Conservation (phyloP, 208 protist genomes). For the Leishmania tropica region DNA sequence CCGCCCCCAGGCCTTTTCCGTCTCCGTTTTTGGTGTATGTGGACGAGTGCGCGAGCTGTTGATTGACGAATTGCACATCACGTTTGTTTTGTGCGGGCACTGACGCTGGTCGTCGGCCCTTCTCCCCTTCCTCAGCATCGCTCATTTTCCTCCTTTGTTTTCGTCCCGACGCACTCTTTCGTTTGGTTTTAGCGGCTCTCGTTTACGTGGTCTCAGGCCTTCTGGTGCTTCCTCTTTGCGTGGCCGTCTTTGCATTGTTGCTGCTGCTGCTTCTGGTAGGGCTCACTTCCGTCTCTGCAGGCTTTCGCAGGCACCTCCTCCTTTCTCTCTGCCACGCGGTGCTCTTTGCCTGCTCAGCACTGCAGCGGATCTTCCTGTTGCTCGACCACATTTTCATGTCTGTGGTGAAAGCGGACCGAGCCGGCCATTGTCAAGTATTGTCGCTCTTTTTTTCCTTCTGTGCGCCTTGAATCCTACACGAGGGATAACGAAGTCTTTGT, state of each 20-base stretch:
- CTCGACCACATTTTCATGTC: neutral
- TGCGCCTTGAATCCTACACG: neutral
- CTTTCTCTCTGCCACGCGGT: neutral
- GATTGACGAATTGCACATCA: no score
- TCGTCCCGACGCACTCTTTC: neutral
- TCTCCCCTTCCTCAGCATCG: no score
- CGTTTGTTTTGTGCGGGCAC: no score
- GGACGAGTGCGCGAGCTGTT: no score
- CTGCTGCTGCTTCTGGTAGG: neutral
- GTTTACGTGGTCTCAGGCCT: neutral
- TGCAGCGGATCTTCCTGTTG: neutral
- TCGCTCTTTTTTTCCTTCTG: neutral
- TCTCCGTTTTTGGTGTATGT: no score
- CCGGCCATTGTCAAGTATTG: neutral
- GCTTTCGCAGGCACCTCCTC: neutral
- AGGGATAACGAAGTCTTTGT: neutral
- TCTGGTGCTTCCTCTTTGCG: neutral
- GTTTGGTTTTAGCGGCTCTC: neutral
- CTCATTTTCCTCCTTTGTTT: neutral
- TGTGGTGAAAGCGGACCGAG: neutral
- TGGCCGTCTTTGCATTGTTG: neutral
- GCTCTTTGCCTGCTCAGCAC: neutral
- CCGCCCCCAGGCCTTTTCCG: no score
- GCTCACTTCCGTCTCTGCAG: neutral
- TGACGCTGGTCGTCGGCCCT: no score